Evolutionary conservation across 1,284 basidiomycete species (phyloP), one percentile per base, ranked within the genome.

Genomic region (Cystobasidium slooffiae): DNA sequence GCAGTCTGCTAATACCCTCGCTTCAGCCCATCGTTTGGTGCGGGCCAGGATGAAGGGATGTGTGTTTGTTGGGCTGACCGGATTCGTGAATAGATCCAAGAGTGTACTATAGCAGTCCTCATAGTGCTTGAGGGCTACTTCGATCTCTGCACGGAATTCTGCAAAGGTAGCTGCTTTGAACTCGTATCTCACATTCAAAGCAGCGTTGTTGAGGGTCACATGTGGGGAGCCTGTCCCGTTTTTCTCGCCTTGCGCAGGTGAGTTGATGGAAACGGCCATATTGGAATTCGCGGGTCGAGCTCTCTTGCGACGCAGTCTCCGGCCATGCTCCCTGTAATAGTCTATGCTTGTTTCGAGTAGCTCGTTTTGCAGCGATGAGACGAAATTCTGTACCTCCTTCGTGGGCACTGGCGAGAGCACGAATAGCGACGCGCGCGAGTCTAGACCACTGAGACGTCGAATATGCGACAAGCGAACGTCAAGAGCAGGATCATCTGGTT

Each of bases 1-100:
- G 78, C 91, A 92, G 80, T 99, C 96, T 0, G 92, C 92, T 1
- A 99, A 86, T 1, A 98, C 96, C 81, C 97, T 97, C 1, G 94
- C 96, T 83, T 99, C 96, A 3, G 96, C 94, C 95, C 96, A 98
- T 41, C 96, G 87, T 81, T 98, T 98, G 0, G 95, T 97, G 3
- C 95, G 87, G 4, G 96, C 94, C 0, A 92, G 92, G 4, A 97
- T 82, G 68, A 92, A 90, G 0, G 62, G 51, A 18, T 43, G 31
- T 2, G 51, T 12, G 9, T 46, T 43, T 3, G 9, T 31, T 47
- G 47, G 0, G 46, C 43, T 64, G 20, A 37, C 37, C 91, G 3
- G 92, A 92, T 0, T 90, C 3, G 62, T 62, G 80, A 97, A 95
- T 90, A 96, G 93, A 59, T 89, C 88, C 44, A 89, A 85, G 14